These are phyloP conservation scores for Saccharomycopsis javanensis DNA, from an alignment of 805 yeast genomes.

Conservation along the genomic window DNA sequence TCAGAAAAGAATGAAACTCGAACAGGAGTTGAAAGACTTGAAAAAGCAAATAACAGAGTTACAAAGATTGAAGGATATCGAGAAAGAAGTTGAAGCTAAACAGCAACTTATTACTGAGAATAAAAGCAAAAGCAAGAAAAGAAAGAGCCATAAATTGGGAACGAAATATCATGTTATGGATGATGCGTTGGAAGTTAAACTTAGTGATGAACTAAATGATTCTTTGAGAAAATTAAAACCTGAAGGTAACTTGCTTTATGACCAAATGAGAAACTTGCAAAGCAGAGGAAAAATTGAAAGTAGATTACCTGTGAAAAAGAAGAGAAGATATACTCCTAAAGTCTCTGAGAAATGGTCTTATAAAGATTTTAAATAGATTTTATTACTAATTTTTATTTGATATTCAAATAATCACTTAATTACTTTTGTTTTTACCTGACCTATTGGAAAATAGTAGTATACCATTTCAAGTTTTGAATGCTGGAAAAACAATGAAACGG, in stretches of 20 bases:
- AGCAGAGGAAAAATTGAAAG: constrained; percentile 81
- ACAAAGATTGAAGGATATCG: constrained; percentile 34
- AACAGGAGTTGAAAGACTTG: constrained; percentile 39
- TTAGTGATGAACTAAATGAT: constrained; percentile 80
- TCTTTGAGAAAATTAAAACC: constrained; percentile 78
- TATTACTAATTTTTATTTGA: neutral
- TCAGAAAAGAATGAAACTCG: constrained; percentile 47
- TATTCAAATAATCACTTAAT: too few relatives aligned
- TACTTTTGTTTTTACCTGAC: too few relatives aligned
- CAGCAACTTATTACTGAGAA: constrained; percentile 20
- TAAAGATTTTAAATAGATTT: constrained; percentile 65
- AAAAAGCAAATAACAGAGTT: constrained; percentile 54
- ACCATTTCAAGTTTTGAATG: too few relatives aligned
- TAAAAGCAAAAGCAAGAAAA: constrained; percentile 21
- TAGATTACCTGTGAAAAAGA: constrained; percentile 58
- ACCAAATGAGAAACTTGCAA: constrained; percentile 73
- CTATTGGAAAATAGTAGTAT: too few relatives aligned
- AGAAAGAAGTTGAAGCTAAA: constrained; percentile 23
- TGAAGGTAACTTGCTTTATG: constrained; percentile 80
- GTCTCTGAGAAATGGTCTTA: constrained; percentile 88
- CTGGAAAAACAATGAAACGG: too few relatives aligned
- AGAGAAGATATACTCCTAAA: constrained; percentile 60
- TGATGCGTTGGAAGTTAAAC: constrained; percentile 58
- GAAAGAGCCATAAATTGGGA: constrained; percentile 32
- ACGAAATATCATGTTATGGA: constrained; percentile 39